Base-by-base conservation (phyloP, 495 filamentous ascomycete genomes). In the Immersiella caudata region DNA sequence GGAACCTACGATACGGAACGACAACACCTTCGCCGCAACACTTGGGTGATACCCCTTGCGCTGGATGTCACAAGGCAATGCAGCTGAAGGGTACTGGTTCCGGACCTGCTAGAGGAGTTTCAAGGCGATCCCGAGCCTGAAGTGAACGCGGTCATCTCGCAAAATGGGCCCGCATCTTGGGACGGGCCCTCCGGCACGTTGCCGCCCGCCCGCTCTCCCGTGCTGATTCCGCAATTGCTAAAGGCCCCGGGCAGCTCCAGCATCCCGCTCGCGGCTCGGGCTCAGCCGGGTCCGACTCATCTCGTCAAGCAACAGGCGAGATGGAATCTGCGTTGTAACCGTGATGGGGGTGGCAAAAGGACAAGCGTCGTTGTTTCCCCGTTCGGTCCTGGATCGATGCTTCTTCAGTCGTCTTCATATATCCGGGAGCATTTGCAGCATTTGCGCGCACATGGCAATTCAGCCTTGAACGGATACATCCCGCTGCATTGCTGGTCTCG, bases 381-480 rank as follows among this genome's bases (percentile, higher is more conserved):
- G 2, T 33, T 59, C 56, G 4, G 52, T 55, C 52, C 14, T 22
- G 21, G 22, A 49, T 62, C 33, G 57, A 50, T n/a, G 35, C n/a
- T 35, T 40, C n/a, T 26, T 26, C 29, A 20, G 14, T 58, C 20
- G 35, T 65, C 18, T n/a, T 51, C 35, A 60, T 60, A 60, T 66
- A 60, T 55, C 64, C 55, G 46, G 55, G 22, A 22, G 33, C 27
- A 56, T 55, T 55, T 60, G 35, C 18, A 35, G 40, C 60, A 63
- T 52, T n/a, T 40, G 62, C n/a, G 33, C n/a, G 20, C 40, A 60
- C 24, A 51, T 51, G 55, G 57, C 64, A 66, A 66, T 66, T 66
- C 64, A 66, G 64, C 64, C 64, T 66, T 51, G 64, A 60, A 40
- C 64, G 64, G 64, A 60, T 66, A 40, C 64, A 66, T 66, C 64